Base-by-base conservation (phyloP, 2,329 filamentous ascomycete genomes). In the Talaromyces albobiverticillius region DNA sequence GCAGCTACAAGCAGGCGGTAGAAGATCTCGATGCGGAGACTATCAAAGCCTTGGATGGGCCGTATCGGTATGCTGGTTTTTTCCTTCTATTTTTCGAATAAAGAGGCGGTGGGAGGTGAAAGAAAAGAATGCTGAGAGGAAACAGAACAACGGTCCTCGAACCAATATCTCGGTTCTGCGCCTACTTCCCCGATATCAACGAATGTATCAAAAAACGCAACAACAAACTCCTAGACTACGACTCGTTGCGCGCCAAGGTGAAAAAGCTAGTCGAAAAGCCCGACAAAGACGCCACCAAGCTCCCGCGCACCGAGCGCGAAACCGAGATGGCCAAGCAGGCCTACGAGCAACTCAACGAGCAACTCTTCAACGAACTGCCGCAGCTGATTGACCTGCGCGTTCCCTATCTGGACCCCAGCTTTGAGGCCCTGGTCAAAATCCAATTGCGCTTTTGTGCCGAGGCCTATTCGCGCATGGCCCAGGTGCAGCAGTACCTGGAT, bases 141-240 rank as follows among this genome's bases (percentile, higher is more conserved):
- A 20, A 53, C 61, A 88, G 89, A 73, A 88, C 89, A 41, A 97
- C 94, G 5, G 94, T 99, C 25, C 82, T 99, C 46, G 94, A 99
- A 64, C 94, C 94, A 40, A 99, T 99, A 70, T 87, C 87, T 60
- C 85, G 92, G 61, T 99, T 97, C 79, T 97, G 93, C 77, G 90
- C 90, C 62, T 99, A 99, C 78, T 99, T 99, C 73, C 93, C 94
- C 31, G 94, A 99, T 71, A 92, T 99, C 69, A 99, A 99, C 75
- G 91, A 96, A 77, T 96, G 93, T 75, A 96, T 99, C 75, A 99
- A 97, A 78, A 99, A 99, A 79, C 90, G 95, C 66, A 89, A 95
- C 67, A 89, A 99, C 82, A 99, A 99, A 75, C 87, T 97, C 54
- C 89, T 97, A 62, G 95, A 99, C 76, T 99, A 99, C 78, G 94